Evolutionary conservation across 148 eudicot species (phyloP).

Genomic region (Nepenthes mirabilis): DNA sequence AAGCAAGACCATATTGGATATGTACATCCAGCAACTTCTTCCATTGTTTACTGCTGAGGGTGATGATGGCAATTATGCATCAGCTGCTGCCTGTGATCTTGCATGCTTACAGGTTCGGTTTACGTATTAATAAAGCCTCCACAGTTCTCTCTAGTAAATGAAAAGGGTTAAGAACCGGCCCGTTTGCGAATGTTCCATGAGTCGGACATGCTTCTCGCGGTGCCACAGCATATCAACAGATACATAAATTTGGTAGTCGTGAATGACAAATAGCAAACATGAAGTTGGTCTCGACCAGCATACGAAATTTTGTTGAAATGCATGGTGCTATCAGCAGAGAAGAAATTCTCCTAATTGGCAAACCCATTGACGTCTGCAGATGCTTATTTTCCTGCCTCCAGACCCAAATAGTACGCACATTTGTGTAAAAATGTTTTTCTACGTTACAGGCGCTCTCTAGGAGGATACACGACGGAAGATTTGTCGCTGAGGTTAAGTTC

Average conservation of each 20-base stretch:
- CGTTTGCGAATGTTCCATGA: neutral
- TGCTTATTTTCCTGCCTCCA: too few species aligned
- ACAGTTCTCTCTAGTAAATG: neutral
- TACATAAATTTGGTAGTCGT: too few species aligned
- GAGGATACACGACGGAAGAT: constrained; percentile 85
- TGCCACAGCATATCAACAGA: too few species aligned
- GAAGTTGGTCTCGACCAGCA: too few species aligned
- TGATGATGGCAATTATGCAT: constrained; percentile 67
- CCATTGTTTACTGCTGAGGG: constrained; percentile 46
- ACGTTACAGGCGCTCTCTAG: constrained; percentile 60
- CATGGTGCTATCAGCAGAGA: too few species aligned
- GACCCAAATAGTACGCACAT: neutral
- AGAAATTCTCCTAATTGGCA: too few species aligned
- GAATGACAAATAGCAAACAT: too few species aligned
- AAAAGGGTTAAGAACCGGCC: neutral
- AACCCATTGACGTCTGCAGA: too few species aligned
- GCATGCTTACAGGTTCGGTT: constrained; percentile 67
- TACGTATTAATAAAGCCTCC: neutral
- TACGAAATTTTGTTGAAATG: too few species aligned
- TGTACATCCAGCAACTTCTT: constrained; percentile 50
- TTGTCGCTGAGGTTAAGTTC: constrained; percentile 82
- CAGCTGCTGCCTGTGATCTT: constrained; percentile 51
- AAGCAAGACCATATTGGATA: constrained; percentile 54
- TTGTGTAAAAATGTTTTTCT: neutral
- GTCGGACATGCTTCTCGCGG: neutral